A percentile compares a stretch with the other conserved stretches of the same genome.
Conservation (phyloP, 805 yeast genomes). For the Lipomyces yamadae region DNA sequence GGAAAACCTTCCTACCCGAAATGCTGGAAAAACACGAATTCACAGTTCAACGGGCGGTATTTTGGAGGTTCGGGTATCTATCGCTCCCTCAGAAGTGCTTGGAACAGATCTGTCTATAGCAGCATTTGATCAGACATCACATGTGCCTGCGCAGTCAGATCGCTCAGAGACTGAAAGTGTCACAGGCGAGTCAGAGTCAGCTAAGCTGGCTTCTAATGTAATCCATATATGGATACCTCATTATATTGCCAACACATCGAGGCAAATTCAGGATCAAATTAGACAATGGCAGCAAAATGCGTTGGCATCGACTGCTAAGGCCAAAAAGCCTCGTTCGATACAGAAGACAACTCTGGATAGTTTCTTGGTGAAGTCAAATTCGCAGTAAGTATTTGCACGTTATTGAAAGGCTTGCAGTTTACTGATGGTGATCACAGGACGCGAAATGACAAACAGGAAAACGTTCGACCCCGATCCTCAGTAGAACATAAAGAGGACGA, state of each 20-base stretch:
- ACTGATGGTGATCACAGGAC: neutral
- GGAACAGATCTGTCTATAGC: slow-evolving; percentile 1
- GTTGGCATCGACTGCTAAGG: neutral
- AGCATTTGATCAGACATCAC: neutral
- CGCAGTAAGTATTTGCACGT: neutral
- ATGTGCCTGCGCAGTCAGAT: neutral
- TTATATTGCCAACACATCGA: neutral
- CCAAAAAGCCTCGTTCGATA: neutral
- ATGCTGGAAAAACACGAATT: neutral
- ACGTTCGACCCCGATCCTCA: neutral
- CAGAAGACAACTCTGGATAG: slow-evolving; percentile 7
- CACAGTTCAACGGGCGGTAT: slow-evolving; percentile 5
- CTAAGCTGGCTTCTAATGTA: neutral
- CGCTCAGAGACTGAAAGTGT: slow-evolving; percentile 4
- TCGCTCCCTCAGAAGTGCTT: slow-evolving; percentile 5
- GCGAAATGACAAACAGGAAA: neutral
- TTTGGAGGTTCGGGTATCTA: slow-evolving; percentile 15
- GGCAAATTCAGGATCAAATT: neutral
- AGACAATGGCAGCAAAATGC: neutral
- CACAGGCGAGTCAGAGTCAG: neutral
- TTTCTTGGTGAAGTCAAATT: neutral
- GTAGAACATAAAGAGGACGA: neutral
- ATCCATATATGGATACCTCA: slow-evolving; percentile 2
- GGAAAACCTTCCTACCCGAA: neutral
- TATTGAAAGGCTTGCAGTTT: neutral